Evolutionary conservation across 148 eudicot species (phyloP).

Genomic region (Persicaria tinctoria): DNA sequence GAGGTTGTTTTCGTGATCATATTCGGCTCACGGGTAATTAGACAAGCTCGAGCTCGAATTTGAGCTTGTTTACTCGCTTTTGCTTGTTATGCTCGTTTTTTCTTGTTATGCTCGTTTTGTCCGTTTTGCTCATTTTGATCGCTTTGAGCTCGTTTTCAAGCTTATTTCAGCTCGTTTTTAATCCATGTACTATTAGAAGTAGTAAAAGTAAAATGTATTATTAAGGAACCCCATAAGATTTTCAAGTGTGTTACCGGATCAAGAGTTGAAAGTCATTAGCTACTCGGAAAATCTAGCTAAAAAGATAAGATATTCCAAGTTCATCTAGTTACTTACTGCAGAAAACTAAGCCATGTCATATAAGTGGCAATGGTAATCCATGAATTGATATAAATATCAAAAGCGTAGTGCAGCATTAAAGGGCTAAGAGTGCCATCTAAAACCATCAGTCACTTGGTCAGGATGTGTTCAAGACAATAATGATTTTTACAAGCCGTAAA

Average conservation of each 20-base stretch:
- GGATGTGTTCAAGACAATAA: neutral
- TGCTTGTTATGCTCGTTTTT: too few species aligned
- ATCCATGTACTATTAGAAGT: neutral
- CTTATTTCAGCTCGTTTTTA: too few species aligned
- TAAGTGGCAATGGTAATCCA: too few species aligned
- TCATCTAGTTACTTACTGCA: neutral
- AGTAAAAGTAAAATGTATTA: neutral
- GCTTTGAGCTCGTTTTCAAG: too few species aligned
- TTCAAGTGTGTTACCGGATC: neutral
- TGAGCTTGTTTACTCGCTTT: too few species aligned
- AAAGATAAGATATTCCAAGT: neutral
- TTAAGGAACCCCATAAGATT: neutral
- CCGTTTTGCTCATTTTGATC: too few species aligned
- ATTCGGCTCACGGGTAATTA: too few species aligned
- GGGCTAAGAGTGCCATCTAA: neutral
- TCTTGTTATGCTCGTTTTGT: too few species aligned
- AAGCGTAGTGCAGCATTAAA: neutral
- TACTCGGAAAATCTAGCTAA: neutral
- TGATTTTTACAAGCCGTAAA: neutral
- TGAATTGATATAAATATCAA: neutral
- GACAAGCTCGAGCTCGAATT: too few species aligned
- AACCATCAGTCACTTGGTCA: neutral
- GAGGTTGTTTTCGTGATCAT: too few species aligned
- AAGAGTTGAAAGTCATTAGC: neutral
- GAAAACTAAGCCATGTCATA: neutral